Percentiles rank a stretch among this genome's conserved stretches.
Evolutionary conservation across 1,139 yeast species (phyloP).

Genomic region (Arxiozyma telluris): DNA sequence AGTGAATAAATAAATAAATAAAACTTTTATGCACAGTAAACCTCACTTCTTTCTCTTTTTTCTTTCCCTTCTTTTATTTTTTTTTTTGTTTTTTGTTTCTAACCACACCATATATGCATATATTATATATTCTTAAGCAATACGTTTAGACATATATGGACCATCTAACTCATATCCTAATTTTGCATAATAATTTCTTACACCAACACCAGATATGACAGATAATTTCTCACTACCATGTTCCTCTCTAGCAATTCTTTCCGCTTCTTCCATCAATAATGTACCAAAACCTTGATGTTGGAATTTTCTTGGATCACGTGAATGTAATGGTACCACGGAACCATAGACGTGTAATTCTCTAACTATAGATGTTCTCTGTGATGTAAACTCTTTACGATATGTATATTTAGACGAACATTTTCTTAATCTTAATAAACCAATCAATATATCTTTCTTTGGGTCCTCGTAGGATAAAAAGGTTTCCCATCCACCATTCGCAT

Average conservation of each 20-base stretch:
- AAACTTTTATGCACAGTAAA: neutral
- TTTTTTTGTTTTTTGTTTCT: no score
- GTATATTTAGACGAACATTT: slow-evolving; percentile 86
- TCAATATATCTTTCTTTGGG: slow-evolving; percentile 90
- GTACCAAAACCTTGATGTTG: slow-evolving; percentile 99
- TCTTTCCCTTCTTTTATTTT: neutral
- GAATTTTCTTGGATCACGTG: slow-evolving; percentile 95
- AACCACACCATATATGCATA: neutral
- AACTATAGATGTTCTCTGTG: slow-evolving; percentile 83
- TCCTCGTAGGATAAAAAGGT: slow-evolving; percentile 94
- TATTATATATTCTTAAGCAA: neutral
- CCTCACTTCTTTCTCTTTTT: neutral
- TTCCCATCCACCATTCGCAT: slow-evolving; percentile 99
- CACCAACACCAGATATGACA: slow-evolving; percentile 97
- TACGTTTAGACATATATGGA: slow-evolving; percentile 80
- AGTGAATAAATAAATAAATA: neutral
- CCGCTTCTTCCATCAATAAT: slow-evolving; percentile 95
- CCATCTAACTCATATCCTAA: slow-evolving; percentile 91
- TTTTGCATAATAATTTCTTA: slow-evolving; percentile 86
- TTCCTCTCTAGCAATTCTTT: slow-evolving; percentile 87
- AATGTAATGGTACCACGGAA: slow-evolving; percentile 91
- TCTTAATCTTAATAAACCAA: slow-evolving; percentile 81
- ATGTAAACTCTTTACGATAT: slow-evolving; percentile 76
- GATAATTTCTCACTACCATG: slow-evolving; percentile 88
- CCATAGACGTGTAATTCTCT: slow-evolving; percentile 97